phyloP scores from a whole-genome alignment of 75 land plant species.

The Pinus tabuliformis region DNA sequence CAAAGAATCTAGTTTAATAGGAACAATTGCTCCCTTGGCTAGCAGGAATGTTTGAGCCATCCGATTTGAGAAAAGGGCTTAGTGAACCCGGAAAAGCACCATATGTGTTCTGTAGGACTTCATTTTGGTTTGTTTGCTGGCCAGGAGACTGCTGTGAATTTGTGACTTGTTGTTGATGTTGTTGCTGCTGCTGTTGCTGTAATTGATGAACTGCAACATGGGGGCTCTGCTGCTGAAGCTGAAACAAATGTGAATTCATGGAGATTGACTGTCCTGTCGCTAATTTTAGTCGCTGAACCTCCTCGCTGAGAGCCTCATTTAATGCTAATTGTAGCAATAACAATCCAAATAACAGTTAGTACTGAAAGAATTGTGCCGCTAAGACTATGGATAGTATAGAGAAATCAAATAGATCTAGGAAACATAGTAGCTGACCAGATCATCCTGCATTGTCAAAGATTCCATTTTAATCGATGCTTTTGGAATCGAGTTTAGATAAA shows the following conservation, averaged over 20 bases:
- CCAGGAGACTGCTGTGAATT: conserved; percentile 10
- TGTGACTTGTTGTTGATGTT: conserved; percentile 4
- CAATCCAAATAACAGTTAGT: no score
- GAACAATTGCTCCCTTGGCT: conserved; percentile 36
- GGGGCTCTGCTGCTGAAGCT: conserved; percentile 4
- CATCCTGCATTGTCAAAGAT: no score
- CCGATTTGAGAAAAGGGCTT: conserved; percentile 27
- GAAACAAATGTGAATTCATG: conserved; percentile 6
- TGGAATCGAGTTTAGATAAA: no score
- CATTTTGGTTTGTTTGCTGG: conserved; percentile 11
- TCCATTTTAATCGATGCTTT: no score
- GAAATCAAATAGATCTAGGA: no score
- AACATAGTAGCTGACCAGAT: no score
- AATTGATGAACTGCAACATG: conserved; percentile 13
- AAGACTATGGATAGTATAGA: no score
- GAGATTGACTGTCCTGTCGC: conserved; percentile 22
- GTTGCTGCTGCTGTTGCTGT: conserved; percentile 21
- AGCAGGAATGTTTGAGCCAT: conserved; percentile 23
- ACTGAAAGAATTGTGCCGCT: no score
- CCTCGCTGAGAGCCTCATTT: conserved; percentile 32
- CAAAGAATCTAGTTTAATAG: conserved; percentile 12
- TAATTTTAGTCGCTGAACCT: conserved; percentile 29
- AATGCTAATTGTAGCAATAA: conserved; percentile 11
- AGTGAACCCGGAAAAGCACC: conserved; percentile 9
- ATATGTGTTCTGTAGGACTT: conserved; percentile 24